Evolutionary conservation across 2,329 filamentous ascomycete genomes (phyloP).

Genomic region (Cercospora beticola): DNA sequence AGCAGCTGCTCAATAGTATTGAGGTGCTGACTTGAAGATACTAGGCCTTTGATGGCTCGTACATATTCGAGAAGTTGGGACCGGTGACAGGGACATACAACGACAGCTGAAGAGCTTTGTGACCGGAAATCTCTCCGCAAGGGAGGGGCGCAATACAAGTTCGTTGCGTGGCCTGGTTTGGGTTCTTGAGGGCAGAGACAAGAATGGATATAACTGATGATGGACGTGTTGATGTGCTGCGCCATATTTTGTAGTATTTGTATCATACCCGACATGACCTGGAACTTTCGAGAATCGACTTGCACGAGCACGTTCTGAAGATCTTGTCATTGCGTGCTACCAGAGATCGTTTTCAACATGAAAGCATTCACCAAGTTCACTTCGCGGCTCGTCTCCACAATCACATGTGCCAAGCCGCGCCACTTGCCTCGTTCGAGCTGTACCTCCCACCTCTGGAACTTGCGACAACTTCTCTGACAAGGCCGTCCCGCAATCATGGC

Average conservation of each 20-base stretch:
- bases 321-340: background rate
- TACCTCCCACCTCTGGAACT: background rate
- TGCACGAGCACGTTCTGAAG: background rate
- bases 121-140: background rate
- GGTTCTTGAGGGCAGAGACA: background rate
- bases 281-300: background rate
- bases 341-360: background rate
- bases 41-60: background rate
- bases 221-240: background rate
- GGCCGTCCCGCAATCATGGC: slow-evolving; percentile 23
- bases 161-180: background rate
- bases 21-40: background rate
- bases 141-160: background rate
- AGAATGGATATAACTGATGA: slow-evolving; percentile 2
- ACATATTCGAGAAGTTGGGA: background rate
- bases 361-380: background rate
- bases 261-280: background rate
- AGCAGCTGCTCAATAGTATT: slow-evolving; percentile 5
- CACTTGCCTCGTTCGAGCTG: background rate
- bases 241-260: slow-evolving; percentile 1
- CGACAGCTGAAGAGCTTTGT: background rate
- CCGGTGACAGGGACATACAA: background rate
- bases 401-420: slow-evolving; percentile 4
- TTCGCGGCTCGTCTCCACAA: background rate
- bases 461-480: slow-evolving; percentile 7